Conservation (phyloP, 139 green algal genomes). For the Penium margaritaceum region DNA sequence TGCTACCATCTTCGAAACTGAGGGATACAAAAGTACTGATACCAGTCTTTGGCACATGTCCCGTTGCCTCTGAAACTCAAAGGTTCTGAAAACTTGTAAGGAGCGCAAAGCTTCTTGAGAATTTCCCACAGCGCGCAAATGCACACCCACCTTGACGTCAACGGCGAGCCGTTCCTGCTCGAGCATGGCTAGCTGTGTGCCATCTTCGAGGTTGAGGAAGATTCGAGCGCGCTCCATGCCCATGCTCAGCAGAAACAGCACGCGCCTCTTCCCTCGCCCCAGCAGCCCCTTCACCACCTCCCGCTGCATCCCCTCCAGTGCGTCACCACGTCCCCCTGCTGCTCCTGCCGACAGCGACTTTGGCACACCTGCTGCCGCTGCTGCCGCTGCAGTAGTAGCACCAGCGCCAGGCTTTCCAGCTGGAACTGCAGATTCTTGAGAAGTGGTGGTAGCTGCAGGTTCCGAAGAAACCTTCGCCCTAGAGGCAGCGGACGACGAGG, state of each 20-base stretch:
- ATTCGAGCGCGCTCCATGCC: conserved; percentile 32
- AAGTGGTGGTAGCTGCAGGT: not conserved
- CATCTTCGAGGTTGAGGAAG: conserved; percentile 40
- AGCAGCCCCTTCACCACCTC: conserved; percentile 18
- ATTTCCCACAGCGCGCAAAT: too few species aligned
- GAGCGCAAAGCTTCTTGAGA: too few species aligned
- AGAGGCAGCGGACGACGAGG: too few species aligned
- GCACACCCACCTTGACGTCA: conserved; percentile 44
- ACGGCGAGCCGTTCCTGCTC: conserved; percentile 37
- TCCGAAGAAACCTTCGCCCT: too few species aligned
- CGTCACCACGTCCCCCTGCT: conserved; percentile 8
- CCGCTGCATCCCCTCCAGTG: conserved; percentile 11
- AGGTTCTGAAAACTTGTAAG: too few species aligned
- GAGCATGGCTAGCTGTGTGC: conserved; percentile 17
- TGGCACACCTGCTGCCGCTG: not conserved
- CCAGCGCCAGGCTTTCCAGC: not conserved
- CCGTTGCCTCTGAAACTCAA: too few species aligned
- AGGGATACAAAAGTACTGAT: too few species aligned
- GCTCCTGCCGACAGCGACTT: too few species aligned
- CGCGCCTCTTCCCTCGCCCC: conserved; percentile 20
- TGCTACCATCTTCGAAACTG: too few species aligned
- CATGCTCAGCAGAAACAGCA: conserved; percentile 38
- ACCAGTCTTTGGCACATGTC: too few species aligned
- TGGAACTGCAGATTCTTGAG: not conserved
- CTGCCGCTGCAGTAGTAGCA: not conserved